Conservation (phyloP, 768 basidiomycete species). For the Psilocybe cyanescens region DNA sequence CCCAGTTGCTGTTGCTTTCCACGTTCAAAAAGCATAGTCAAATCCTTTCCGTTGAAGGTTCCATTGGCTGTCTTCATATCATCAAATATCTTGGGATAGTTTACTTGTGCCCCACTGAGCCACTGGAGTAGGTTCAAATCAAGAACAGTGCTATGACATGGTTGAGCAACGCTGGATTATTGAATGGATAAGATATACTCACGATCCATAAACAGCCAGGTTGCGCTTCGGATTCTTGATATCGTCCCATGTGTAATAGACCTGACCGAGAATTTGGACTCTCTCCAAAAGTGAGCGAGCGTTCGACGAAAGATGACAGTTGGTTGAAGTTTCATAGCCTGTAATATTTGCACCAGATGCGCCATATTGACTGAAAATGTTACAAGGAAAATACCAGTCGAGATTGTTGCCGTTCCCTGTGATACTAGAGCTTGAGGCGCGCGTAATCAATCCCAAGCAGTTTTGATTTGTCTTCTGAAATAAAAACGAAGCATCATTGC, state of each 20-base stretch:
- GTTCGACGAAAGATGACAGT: constrained; percentile 70
- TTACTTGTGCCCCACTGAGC: constrained; percentile 81
- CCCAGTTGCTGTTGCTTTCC: constrained; percentile 69
- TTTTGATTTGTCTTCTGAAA: constrained; percentile 92
- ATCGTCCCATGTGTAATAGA: constrained; percentile 94
- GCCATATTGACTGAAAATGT: constrained; percentile 79
- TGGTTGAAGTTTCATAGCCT: constrained; percentile 62
- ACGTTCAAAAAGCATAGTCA: constrained; percentile 86
- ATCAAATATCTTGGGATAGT: constrained; percentile 84
- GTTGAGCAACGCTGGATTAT: not conserved
- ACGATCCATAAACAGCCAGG: constrained; percentile 95
- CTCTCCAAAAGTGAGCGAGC: constrained; percentile 57
- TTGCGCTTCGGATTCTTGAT: constrained; percentile 71
- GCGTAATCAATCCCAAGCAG: constrained; percentile 78
- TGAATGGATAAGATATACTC: constrained; percentile 35
- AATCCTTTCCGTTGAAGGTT: constrained; percentile 80
- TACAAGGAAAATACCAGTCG: constrained; percentile 99
- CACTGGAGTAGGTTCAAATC: constrained; percentile 86
- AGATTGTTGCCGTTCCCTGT: constrained; percentile 58
- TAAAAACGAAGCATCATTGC: constrained; percentile 91
- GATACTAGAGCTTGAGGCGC: constrained; percentile 73
- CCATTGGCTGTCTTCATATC: constrained; percentile 69
- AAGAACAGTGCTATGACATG: constrained; percentile 69
- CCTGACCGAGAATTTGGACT: constrained; percentile 71
- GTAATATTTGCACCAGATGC: constrained; percentile 66